Conservation (phyloP, 208 protist species). For the Leishmania guyanensis region DNA sequence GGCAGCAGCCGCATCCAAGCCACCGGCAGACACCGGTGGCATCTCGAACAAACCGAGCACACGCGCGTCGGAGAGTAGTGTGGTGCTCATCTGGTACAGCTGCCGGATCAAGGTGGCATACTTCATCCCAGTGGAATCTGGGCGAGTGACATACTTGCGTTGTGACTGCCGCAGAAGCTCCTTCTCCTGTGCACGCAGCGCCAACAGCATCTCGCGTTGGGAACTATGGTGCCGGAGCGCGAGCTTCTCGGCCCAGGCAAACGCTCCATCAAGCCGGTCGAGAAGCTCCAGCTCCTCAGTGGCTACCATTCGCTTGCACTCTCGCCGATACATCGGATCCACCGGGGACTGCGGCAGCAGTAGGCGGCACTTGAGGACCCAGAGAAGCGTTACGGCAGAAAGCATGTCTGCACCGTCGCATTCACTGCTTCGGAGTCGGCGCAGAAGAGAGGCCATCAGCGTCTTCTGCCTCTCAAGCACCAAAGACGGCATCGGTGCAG, state of each 20-base stretch:
- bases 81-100: constrained; percentile 69
- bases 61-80: constrained; percentile 70
- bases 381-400: constrained; percentile 55
- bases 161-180: constrained; percentile 32
- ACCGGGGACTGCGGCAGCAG: constrained; percentile 79
- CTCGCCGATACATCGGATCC: constrained; percentile 77
- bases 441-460: constrained; percentile 27
- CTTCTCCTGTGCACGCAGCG: constrained; percentile 46
- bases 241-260: constrained; percentile 61
- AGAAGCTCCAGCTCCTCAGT: constrained; percentile 49
- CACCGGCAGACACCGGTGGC: not conserved
- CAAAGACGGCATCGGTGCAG: not conserved
- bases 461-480: constrained; percentile 31
- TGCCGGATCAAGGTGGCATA: constrained; percentile 74
- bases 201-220: constrained; percentile 39
- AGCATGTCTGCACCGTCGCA: constrained; percentile 31
- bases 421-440: constrained; percentile 19
- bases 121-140: constrained; percentile 63
- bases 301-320: constrained; percentile 48
- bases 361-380: constrained; percentile 77
- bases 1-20: constrained; percentile 10
- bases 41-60: constrained; percentile 42
- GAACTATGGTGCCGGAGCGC: constrained; percentile 51
- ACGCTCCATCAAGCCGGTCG: constrained; percentile 54
- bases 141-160: constrained; percentile 48